phyloP scores from a whole-genome alignment of 768 basidiomycete genomes.

The Termitomyces sp. region DNA sequence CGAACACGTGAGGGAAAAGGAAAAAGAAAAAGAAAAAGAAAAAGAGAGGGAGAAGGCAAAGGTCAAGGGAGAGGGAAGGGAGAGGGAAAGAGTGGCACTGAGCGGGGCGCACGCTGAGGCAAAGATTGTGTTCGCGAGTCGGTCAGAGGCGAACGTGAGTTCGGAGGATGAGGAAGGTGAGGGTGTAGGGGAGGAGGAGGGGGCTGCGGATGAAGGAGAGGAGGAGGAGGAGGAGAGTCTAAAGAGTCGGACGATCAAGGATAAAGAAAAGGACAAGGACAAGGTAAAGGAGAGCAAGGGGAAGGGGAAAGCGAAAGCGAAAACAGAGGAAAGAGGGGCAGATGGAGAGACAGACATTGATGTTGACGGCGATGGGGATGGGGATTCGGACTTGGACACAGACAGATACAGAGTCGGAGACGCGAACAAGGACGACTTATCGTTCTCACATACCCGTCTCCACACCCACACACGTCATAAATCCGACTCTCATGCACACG shows the following conservation, averaged over 20 bases:
- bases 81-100: neutral
- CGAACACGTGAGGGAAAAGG: neutral
- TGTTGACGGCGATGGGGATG: neutral
- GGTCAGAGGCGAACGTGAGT: neutral
- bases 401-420: neutral
- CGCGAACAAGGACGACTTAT: neutral
- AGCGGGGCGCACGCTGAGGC: constrained; percentile 8
- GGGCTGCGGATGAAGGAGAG: neutral
- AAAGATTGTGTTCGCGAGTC: constrained; percentile 7
- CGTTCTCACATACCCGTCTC: neutral
- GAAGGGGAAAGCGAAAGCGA: constrained; percentile 6
- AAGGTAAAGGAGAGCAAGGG: neutral
- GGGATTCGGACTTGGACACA: neutral
- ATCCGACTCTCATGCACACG: neutral
- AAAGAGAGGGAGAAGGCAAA: neutral
- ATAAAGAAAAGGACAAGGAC: neutral
- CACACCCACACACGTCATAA: neutral
- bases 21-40: neutral
- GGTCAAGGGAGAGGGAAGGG: neutral
- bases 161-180: neutral
- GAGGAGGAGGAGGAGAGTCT: neutral
- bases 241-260: neutral
- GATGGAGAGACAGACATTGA: neutral
- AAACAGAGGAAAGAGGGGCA: neutral
- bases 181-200: neutral